Evolutionary conservation across 176 grass and related monocot genomes (phyloP).

Genomic region (Cymbopogon citratus): DNA sequence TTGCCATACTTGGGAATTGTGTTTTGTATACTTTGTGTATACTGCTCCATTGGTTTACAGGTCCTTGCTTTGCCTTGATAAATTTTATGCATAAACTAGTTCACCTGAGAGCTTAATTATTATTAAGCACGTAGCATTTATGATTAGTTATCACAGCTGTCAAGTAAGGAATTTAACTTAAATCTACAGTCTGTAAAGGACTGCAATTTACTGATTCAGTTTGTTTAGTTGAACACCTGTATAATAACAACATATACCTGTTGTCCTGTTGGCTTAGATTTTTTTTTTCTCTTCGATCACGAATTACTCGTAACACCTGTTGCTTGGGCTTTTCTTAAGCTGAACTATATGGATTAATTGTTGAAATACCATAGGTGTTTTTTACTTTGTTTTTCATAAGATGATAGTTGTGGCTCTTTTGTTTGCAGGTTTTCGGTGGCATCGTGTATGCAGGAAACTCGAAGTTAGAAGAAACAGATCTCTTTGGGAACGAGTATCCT

Average conservation of each 20-base stretch:
- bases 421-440: conserved; percentile 90
- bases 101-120: background rate
- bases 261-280: conserved; percentile 13
- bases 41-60: conserved; percentile 95
- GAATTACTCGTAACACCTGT: background rate
- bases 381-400: conserved; percentile 6
- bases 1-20: conserved; percentile 93
- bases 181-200: background rate
- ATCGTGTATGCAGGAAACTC: conserved; percentile 77
- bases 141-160: background rate
- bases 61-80: conserved; percentile 28
- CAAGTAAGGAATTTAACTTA: background rate
- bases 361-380: conserved; percentile 18
- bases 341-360: background rate
- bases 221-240: conserved; percentile 14
- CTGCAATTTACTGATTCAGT: background rate
- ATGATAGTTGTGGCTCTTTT: conserved; percentile 14
- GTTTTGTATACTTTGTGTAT: conserved; percentile 86
- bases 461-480: conserved; percentile 64
- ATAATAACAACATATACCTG: background rate
- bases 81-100: conserved; percentile 14
- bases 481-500: conserved; percentile 84
- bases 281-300: conserved; percentile 10
- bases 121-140: background rate
- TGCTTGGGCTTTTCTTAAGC: conserved; percentile 12